Base-by-base conservation (phyloP, 176 grass and related monocot genomes). In the Bromus sterilis region DNA sequence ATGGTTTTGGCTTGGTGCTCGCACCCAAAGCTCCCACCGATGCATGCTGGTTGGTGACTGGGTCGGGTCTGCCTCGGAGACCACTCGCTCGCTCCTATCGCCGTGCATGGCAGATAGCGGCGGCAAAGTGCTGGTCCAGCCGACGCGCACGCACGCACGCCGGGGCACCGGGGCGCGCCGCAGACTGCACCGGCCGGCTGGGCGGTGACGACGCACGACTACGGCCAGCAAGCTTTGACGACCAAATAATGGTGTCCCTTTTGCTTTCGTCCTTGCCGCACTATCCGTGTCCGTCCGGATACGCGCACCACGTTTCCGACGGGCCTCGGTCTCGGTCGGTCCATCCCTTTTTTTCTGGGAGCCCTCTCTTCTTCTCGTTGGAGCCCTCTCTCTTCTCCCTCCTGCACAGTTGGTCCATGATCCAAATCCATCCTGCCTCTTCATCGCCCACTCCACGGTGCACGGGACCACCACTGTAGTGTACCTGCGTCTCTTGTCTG, bases 201-300 rank as follows among this genome's bases (percentile, higher is more conserved):
- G 51, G 51, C 74, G 35, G 35, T 32, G 25, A 64, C 76, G 57
- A 36, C 39, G 57, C 24, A 24, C 44, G 31, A 48, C 78, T 43
- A 29, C 16, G 46, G 76, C 57, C 10, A 34, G 13, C n/a, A 10
- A 68, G 21, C 32, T 51, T 87, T 67, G 41, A 72, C 80, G 86
- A 64, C 80, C 74, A 34, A 87, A 83, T 72, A 24, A 72, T 78
- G 64, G 31, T 20, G 74, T n/a, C 11, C 5, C 53, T 46, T 36
- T 6, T 3, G 24, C 76, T 63, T 64, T 86, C 30, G 5, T 21
- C 28, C 40, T 21, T 13, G 28, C 11, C 5, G 72, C 44, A 28
- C 77, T 10, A n/a, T 21, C 16, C 15, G 55, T n/a, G n/a, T n/a
- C 11, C 35, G 49, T 1, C 66, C 36, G 16, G 26, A 35, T 39